phyloP scores from a whole-genome alignment of 2,329 filamentous ascomycete genomes.

The Aureobasidium pullulans region DNA sequence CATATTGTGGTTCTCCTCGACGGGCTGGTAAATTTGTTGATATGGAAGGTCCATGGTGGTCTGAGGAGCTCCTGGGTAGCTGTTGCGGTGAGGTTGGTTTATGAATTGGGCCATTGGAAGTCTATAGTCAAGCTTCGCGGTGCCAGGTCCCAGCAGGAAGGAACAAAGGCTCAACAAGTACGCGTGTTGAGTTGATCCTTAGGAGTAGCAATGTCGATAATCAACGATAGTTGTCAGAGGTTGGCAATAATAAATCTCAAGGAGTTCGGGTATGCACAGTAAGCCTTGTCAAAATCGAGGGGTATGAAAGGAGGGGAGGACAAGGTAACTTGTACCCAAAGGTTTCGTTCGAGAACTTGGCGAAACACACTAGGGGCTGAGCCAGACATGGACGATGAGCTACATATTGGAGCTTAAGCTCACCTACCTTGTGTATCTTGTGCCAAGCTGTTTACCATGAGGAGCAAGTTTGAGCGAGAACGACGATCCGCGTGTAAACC shows the following conservation, averaged over 20 bases:
- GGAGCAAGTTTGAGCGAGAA: constrained; percentile 13
- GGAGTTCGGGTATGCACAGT: neutral
- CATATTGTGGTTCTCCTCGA: neutral
- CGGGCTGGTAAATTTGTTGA: neutral
- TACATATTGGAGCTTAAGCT: constrained; percentile 8
- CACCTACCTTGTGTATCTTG: neutral
- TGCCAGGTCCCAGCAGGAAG: neutral
- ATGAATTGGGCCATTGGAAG: neutral
- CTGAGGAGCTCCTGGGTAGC: neutral
- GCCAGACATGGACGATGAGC: neutral
- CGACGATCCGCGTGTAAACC: neutral
- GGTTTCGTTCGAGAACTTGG: constrained; percentile 1
- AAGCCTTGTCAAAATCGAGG: constrained; percentile 9
- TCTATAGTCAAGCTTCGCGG: neutral
- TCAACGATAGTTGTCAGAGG: neutral
- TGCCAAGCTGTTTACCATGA: constrained; percentile 6
- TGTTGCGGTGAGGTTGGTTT: neutral
- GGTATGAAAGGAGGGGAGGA: constrained; percentile 6
- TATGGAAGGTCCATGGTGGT: neutral
- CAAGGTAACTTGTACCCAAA: constrained; percentile 9
- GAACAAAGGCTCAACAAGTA: neutral
- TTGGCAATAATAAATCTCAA: neutral
- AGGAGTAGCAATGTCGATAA: neutral
- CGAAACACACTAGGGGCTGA: constrained; percentile 3
- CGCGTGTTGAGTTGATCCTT: neutral